Percentiles rank a stretch among this genome's conserved stretches.
These are phyloP conservation scores for Fusarium graminum DNA, from an alignment of 2,329 filamentous ascomycete genomes.

Conservation along the genomic window DNA sequence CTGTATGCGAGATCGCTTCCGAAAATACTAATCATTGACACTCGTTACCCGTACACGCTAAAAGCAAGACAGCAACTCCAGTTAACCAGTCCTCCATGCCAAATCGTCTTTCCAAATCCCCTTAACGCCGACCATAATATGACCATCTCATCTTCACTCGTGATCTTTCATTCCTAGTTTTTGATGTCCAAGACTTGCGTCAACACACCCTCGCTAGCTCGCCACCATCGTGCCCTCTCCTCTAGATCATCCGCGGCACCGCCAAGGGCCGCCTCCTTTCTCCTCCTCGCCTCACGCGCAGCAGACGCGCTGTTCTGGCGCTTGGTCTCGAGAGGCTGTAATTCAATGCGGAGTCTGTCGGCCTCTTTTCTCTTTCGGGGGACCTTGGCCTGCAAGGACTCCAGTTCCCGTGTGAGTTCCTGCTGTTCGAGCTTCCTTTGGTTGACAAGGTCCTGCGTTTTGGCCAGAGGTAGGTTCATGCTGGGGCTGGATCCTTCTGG, in stretches of 20 bases:
- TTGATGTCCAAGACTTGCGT: conserved; percentile 72
- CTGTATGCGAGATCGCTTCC: neutral
- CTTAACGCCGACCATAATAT: conserved; percentile 31
- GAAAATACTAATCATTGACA: neutral
- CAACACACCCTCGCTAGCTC: conserved; percentile 74
- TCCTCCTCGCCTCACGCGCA: conserved; percentile 77
- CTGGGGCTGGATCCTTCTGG: conserved; percentile 55
- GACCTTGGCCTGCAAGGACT: conserved; percentile 70
- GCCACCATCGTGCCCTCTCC: conserved; percentile 80
- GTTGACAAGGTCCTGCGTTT: conserved; percentile 67
- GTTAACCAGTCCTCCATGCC: conserved; percentile 35
- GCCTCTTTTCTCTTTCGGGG: conserved; percentile 76
- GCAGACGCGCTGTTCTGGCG: conserved; percentile 73
- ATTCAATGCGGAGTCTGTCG: conserved; percentile 74
- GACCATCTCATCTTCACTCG: neutral
- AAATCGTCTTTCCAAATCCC: conserved; percentile 7
- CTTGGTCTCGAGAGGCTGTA: conserved; percentile 76
- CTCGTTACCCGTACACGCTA: neutral
- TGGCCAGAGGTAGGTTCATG: conserved; percentile 68
- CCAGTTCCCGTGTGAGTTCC: conserved; percentile 73
- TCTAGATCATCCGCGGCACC: conserved; percentile 80
- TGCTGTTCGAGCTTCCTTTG: conserved; percentile 64
- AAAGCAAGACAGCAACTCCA: neutral
- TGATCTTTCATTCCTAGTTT: conserved; percentile 44
- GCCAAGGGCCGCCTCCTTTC: conserved; percentile 74